Evolutionary conservation across 805 yeast species (phyloP), one percentile per base, ranked within the genome.

Genomic region (Metschnikowia anglica): DNA sequence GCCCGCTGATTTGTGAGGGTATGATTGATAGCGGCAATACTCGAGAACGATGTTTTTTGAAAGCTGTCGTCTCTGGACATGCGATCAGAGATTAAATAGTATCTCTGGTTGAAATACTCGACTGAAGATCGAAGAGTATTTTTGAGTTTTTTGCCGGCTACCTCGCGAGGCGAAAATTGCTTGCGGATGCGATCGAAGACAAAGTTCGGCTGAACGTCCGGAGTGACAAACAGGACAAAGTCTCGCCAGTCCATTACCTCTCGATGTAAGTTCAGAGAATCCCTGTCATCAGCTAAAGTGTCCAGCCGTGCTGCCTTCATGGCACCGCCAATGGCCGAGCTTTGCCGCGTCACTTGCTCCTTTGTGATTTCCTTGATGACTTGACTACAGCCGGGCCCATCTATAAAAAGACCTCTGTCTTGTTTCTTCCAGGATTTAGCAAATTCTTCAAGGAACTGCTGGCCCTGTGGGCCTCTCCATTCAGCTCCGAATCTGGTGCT

Each of bases 381-480:
- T 27, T 75, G 77, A 1, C 65, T 61, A 12, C 89, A 72, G 3
- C 87, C 84, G 2, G 74, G 79, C 2, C 90, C 88, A 55, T 88
- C 96, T 2, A 91, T 71, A 53, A 91, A 91, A 6, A 89, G 56
- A 0, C 97, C 97, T 33, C 91, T 71, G 43, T 88, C 96, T 56
- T 89, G 96, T 35, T 80, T 85, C 55, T 88, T 89, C 98, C 98
- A 91, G 3, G 77, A 53, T 28, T 76, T 70, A 2, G 95, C 97
- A 13, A 91, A 74, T 7, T 81, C 83, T 56, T 93, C 98, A 18
- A 91, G 59, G 51, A 81, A 76, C 39, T 68, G 61, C 54, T 82
- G 85, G 1, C 88, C 72, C 44, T 73, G 71, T 0, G 79, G 68
- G 8, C 85, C 77, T 54, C 86, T 77, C 98, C 99, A 91, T 37